A percentile compares a stretch with the other conserved stretches of the same genome.
Evolutionary conservation across 805 yeast species (phyloP).

Genomic region (Ogataea pini): DNA sequence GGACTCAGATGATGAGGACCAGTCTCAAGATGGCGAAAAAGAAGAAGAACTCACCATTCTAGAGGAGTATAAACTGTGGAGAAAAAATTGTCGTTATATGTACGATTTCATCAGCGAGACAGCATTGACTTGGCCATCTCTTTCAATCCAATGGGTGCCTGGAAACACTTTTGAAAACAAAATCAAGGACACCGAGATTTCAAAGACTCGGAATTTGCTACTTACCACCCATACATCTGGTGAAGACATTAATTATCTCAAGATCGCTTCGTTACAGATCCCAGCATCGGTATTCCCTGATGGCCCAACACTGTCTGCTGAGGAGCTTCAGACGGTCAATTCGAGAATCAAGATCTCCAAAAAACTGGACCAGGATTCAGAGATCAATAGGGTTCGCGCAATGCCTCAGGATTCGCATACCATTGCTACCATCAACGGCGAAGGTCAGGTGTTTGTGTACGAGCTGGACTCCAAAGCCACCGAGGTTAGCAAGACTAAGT

Average conservation of each 20-base stretch:
- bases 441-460: slow-evolving; percentile 61
- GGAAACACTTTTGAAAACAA: slow-evolving; percentile 31
- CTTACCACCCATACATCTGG: slow-evolving; percentile 78
- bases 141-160: slow-evolving; percentile 79
- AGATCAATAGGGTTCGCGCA: slow-evolving; percentile 71
- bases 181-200: slow-evolving; percentile 30
- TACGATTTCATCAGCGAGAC: slow-evolving; percentile 82
- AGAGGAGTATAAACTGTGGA: slow-evolving; percentile 78
- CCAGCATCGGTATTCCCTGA: slow-evolving; percentile 44
- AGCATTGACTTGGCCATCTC: slow-evolving; percentile 78
- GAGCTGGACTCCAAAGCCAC: slow-evolving; percentile 32
- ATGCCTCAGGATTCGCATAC: slow-evolving; percentile 59
- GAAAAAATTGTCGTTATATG: slow-evolving; percentile 78
- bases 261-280: slow-evolving; percentile 60
- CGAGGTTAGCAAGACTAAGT: slow-evolving; percentile 28
- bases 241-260: slow-evolving; percentile 63
- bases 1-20: slow-evolving; percentile 19
- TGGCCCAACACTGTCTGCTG: slow-evolving; percentile 26
- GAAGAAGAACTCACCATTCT: slow-evolving; percentile 47
- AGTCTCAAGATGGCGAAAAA: slow-evolving; percentile 21
- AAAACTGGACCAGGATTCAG: slow-evolving; percentile 62
- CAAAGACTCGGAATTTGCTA: slow-evolving; percentile 48
- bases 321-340: slow-evolving; percentile 38
- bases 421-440: slow-evolving; percentile 68
- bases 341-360: slow-evolving; percentile 62